Evolutionary conservation across 345 rosid species (phyloP), one percentile per base, ranked within the genome.

Genomic region (Camelina laxa): DNA sequence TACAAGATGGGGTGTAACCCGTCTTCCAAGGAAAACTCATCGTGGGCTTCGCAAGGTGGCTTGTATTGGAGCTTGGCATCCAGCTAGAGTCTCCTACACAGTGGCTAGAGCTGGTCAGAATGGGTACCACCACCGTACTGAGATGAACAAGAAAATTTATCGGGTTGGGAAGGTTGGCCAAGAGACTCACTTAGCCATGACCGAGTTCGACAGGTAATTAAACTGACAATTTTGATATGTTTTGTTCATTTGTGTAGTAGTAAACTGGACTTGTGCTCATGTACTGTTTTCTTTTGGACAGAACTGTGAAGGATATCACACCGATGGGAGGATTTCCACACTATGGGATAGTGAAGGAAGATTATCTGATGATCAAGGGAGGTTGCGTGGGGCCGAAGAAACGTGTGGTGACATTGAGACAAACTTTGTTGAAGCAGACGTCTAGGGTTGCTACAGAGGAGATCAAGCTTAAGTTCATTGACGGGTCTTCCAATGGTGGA

Each of bases 61-160:
- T 30, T 91, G 98, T 84, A 91, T 94, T 24, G 97, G 98, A 42
- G 95, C 98, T 42, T 94, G 98, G 98, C 98, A 94, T 85, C 98
- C 98, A 9, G 97, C 97, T 56, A 89, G 98, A 84, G 96, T 91
- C 33, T 94, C 98, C 1, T 94, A 80, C 63, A 94, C 98, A 2
- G 97, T 94, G 60, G 98, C 97, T 38, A 89, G 98, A 79, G 98
- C 97, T 30, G 97, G 98, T 3, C 96, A 94, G 75, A 94, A 94
- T 42, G 97, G 97, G 2, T 93, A 91, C 64, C 97, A 91, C 62
- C 97, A 91, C 75, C 92, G 96, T 11, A 94, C 95, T 4, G 96
- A 90, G 80, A 76, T 89, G 95, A 91, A 94, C 82, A 94, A 94
- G 89, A 94, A 94, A 69, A 47, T 94, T 41, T 94, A 94, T 86